Evolutionary conservation across 345 rosid species (phyloP), one percentile per base, ranked within the genome.

Genomic region (Gossypium stocksii): DNA sequence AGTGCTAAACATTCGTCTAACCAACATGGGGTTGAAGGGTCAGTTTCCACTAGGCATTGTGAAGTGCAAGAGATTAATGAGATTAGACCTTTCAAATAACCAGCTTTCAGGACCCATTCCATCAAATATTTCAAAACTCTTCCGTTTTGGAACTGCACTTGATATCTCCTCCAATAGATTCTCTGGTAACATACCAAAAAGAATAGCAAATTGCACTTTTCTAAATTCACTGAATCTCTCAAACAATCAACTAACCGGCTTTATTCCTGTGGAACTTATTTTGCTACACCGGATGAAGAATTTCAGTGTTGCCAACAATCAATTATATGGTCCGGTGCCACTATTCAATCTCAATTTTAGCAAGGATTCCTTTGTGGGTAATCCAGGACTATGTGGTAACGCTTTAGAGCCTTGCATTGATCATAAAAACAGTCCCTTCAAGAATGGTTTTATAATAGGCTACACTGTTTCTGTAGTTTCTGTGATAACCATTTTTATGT

Each of bases 251-350:
- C 15, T 82, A 9, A 79, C 71, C 0, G 85, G 78, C 43, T 19
- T 29, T 0, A 70, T 79, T 22, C 82, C 82, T 1, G 19, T 59
- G 12, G 51, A 59, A 16, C 58, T 82, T 44, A 41, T 12, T 53
- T 46, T 0, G 9, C 60, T 13, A 19, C 7, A 14, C 19, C 53
- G 80, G 34, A 59, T 82, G 20, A 11, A 16, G 23, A 60, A 2
- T 1, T 77, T 82, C 68, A 76, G 69, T 13, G 85, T 79, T 66
- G 29, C 80, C 0, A 63, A 79, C 77, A 82, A 79, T 74, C 43
- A 23, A 19, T 74, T 82, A 20, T 2, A 57, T 3, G 82, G 82
- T 8, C 78, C 65, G n/a, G 67, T 82, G 17, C 83, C 83, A 16
- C 19, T 5, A 16, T 52, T 52, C 1, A 7, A 7, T 79, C 2